Percentiles rank a stretch among this genome's conserved stretches.
These are phyloP conservation scores for Ajuga chamaepitys DNA, from an alignment of 257 asterid species.

Conservation along the genomic window DNA sequence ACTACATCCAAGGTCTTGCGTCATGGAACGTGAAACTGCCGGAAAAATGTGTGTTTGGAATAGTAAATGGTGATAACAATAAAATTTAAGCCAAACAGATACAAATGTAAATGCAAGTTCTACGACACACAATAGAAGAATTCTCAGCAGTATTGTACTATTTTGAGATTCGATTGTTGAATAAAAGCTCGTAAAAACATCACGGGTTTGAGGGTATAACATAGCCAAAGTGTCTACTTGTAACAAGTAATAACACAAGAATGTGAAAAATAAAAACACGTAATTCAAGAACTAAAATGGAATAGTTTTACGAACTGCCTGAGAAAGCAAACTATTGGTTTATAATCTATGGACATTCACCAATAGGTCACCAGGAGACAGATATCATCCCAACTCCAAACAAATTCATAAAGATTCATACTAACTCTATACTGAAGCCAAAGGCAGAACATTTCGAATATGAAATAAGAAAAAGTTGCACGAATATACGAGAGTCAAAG, in stretches of 20 bases:
- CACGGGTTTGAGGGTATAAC: background rate
- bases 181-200: background rate
- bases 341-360: background rate
- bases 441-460: background rate
- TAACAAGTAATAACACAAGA: background rate
- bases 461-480: background rate
- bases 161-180: too few species aligned
- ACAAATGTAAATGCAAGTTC: background rate
- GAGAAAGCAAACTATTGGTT: background rate
- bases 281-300: background rate
- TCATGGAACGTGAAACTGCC: background rate
- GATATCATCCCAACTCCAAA: background rate
- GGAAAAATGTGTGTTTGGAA: background rate
- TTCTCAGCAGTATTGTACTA: background rate
- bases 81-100: background rate
- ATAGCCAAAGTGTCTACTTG: background rate
- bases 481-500: background rate
- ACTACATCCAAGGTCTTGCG: background rate
- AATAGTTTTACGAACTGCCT: background rate
- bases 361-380: background rate
- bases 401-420: background rate
- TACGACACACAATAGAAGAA: background rate
- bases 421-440: background rate
- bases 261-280: background rate
- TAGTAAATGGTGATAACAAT: background rate